Evolutionary conservation across 2,329 filamentous ascomycete species (phyloP).

Genomic region (Cladosporium sp.): DNA sequence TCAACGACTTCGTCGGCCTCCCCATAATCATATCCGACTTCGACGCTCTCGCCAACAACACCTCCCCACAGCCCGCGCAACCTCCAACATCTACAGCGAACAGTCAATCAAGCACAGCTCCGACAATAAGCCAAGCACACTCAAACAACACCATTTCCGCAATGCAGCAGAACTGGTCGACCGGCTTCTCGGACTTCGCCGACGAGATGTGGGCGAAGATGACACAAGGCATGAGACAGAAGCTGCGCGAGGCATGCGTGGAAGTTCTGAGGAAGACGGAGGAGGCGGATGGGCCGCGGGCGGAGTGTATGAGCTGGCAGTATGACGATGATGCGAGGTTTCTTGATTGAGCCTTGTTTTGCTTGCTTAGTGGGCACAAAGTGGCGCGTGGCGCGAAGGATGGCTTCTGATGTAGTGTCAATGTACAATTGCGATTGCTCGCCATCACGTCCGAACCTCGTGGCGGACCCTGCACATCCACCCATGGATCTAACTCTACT

Average conservation of each 20-base stretch:
- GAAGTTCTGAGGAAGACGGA: constrained; percentile 33
- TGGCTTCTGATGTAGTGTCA: neutral
- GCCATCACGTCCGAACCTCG: neutral
- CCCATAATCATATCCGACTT: constrained; percentile 30
- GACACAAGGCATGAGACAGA: constrained; percentile 28
- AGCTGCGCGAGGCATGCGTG: constrained; percentile 30
- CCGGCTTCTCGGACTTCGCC: constrained; percentile 24
- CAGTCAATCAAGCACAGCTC: neutral
- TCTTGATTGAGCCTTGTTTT: constrained; percentile 30
- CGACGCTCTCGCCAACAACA: constrained; percentile 21
- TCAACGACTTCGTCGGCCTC: constrained; percentile 29
- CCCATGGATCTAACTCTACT: constrained; percentile 17
- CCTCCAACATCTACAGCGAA: neutral
- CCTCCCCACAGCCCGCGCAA: neutral
- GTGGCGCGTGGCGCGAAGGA: neutral
- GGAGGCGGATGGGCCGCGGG: constrained; percentile 24
- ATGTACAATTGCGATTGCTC: neutral
- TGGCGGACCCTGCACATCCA: neutral
- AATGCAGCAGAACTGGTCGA: constrained; percentile 13
- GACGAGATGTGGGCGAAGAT: constrained; percentile 26
- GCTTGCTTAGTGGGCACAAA: neutral
- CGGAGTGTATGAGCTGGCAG: constrained; percentile 22
- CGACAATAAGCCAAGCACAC: neutral
- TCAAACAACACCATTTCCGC: constrained; percentile 9
- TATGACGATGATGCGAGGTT: constrained; percentile 34